Evolutionary conservation across 129 eudicot genomes (phyloP), one percentile per base, ranked within the genome.

Genomic region (Scalesia atractyloides): DNA sequence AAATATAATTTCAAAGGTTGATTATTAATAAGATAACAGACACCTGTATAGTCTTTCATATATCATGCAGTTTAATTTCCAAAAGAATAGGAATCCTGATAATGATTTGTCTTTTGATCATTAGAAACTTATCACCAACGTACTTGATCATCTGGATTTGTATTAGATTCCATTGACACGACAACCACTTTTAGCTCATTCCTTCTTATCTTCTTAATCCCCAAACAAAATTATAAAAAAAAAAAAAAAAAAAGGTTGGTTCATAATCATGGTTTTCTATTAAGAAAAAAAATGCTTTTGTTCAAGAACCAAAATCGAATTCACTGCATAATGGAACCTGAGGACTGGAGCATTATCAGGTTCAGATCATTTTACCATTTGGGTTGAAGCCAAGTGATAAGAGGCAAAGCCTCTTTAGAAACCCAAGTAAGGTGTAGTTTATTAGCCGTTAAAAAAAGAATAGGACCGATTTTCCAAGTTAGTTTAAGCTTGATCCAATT

Each of bases 121-220:
- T 75, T 75, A 43, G 68, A 61, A 69, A 69, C 47, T 50, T 63
- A 50, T 70, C 76, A 11, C 44, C 66, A 69, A 24, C 46, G 46
- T 41, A 41, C 59, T 70, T 51, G 41, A 60, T 69, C 64, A 60
- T 76, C 61, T 69, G 81, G 70, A 68, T 5, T 65, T 76, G 64
- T 69, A 43, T 48, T 49, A 15, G 72, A 77, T 77, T 70, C 72
- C 41, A 64, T 30, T 70, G 56, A 70, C 76, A 77, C n/a, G 76
- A 70, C 76, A 77, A 70, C 81, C 61, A 48, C 81, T 36, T 76
- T 76, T 68, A 59, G 75, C 81, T 77, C 75, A 77, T 75, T 56
- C 63, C 36, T 57, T 57, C 63, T 57, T 57, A 57, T 57, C 63
- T 57, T 57, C 63, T 57, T 20, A 57, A 57, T 57, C 63, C 15